phyloP scores from a whole-genome alignment of 1,139 yeast genomes.

The Candida smagusa region DNA sequence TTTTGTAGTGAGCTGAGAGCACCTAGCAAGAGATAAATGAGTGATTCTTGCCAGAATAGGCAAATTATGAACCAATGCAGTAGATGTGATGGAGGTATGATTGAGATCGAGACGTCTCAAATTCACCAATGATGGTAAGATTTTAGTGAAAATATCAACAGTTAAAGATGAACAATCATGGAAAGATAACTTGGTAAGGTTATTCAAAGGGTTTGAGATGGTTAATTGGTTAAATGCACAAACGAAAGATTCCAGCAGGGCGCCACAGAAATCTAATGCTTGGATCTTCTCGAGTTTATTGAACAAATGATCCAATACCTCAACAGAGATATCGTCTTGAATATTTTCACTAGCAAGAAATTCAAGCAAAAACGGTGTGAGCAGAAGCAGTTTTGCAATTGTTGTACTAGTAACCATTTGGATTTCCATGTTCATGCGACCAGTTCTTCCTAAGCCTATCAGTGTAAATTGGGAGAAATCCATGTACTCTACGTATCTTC shows the following conservation, averaged over 20 bases:
- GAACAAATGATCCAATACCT: slow-evolving; percentile 57
- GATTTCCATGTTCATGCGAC: slow-evolving; percentile 84
- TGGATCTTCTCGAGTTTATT: slow-evolving; percentile 58
- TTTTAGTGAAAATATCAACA: slow-evolving; percentile 48
- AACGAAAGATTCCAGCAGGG: slow-evolving; percentile 63
- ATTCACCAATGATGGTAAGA: slow-evolving; percentile 57
- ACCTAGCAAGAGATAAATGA: slow-evolving; percentile 75
- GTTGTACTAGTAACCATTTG: slow-evolving; percentile 85
- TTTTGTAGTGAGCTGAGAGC: slow-evolving; percentile 72
- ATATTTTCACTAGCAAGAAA: slow-evolving; percentile 83
- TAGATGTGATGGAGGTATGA: slow-evolving; percentile 72
- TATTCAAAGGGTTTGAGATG: slow-evolving; percentile 19
- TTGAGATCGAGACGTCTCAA: slow-evolving; percentile 73
- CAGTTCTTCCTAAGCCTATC: slow-evolving; percentile 86
- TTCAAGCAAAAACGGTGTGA: slow-evolving; percentile 70
- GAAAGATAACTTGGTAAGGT: slow-evolving; percentile 60
- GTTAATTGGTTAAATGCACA: slow-evolving; percentile 51
- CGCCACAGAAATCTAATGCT: slow-evolving; percentile 86
- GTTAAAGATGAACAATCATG: slow-evolving; percentile 87
- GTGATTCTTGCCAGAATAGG: slow-evolving; percentile 60
- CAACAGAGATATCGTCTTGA: slow-evolving; percentile 73
- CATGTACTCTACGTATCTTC: slow-evolving; percentile 68
- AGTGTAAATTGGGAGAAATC: slow-evolving; percentile 90
- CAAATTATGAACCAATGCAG: slow-evolving; percentile 44
- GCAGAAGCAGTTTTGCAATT: slow-evolving; percentile 55